A percentile compares a stretch with the other conserved stretches of the same genome.
Conservation (phyloP, 768 basidiomycete species). For the Macrolepiota albuminosa region DNA sequence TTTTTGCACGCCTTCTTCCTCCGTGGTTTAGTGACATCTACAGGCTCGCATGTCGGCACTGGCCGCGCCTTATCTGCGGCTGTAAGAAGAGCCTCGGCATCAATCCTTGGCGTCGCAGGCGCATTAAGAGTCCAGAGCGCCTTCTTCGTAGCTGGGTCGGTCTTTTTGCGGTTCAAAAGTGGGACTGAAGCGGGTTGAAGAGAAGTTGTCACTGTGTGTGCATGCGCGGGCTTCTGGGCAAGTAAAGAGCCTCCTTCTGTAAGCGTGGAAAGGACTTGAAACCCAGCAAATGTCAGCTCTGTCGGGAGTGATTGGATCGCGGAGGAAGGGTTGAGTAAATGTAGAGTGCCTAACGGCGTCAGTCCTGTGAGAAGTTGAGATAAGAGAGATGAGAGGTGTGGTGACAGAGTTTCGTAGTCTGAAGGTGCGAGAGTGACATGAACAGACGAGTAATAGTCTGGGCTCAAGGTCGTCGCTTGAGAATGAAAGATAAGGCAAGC, state of each 20-base stretch:
- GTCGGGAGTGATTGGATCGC: conserved; percentile 42
- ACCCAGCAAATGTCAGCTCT: conserved; percentile 63
- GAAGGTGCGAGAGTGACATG: conserved; percentile 59
- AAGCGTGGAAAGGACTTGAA: conserved; percentile 46
- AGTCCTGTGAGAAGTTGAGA: conserved; percentile 57
- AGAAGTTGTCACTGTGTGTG: conserved; percentile 34
- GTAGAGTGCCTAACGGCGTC: conserved; percentile 62
- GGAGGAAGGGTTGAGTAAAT: conserved; percentile 52
- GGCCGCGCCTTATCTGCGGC: conserved; percentile 79
- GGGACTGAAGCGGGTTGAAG: conserved; percentile 44
- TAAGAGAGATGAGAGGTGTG: conserved; percentile 53
- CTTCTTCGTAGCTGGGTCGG: conserved; percentile 73
- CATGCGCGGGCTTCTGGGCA: conserved; percentile 66
- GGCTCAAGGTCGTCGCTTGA: conserved; percentile 52
- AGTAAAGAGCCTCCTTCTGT: conserved; percentile 41
- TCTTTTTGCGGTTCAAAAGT: conserved; percentile 48
- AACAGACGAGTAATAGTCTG: conserved; percentile 57
- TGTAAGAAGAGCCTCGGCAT: conserved; percentile 81
- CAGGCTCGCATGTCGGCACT: conserved; percentile 70
- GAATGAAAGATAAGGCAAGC: conserved; percentile 7
- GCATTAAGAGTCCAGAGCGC: conserved; percentile 82
- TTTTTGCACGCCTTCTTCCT: conserved; percentile 93
- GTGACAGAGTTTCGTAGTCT: conserved; percentile 56
- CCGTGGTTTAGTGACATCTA: conserved; percentile 45
- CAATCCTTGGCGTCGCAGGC: conserved; percentile 68